These are phyloP conservation scores for Phlyctochytrium arcticum DNA, from an alignment of 192 early-diverging fungal genomes.

Conservation along the genomic window DNA sequence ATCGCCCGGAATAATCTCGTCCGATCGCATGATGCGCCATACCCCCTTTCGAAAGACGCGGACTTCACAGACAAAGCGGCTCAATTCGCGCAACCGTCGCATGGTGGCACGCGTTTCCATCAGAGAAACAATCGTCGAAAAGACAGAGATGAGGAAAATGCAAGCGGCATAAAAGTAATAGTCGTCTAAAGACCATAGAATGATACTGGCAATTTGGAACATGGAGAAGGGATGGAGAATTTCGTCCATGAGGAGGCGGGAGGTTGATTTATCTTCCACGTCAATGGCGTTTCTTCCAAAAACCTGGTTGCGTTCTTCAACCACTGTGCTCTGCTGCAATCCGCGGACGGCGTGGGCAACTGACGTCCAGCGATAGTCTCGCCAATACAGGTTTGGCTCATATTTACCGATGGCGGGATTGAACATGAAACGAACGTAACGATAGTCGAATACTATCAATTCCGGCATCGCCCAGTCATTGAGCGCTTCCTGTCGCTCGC, in stretches of 20 bases:
- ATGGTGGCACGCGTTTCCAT: slow-evolving; percentile 74
- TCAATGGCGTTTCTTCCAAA: slow-evolving; percentile 52
- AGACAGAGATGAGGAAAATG: slow-evolving; percentile 82
- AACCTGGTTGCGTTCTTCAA: slow-evolving; percentile 25
- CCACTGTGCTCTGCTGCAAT: background rate
- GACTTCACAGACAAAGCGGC: slow-evolving; percentile 79
- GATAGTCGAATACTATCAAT: slow-evolving; percentile 45
- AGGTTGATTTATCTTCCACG: slow-evolving; percentile 40
- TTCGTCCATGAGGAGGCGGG: slow-evolving; percentile 49
- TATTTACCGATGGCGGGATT: slow-evolving; percentile 47
- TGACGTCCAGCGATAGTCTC: slow-evolving; percentile 47
- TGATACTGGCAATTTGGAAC: slow-evolving; percentile 52
- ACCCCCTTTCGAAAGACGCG: slow-evolving; percentile 59
- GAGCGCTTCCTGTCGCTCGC: background rate
- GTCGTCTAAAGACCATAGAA: slow-evolving; percentile 76
- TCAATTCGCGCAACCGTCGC: slow-evolving; percentile 77
- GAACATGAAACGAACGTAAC: slow-evolving; percentile 51
- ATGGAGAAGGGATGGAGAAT: slow-evolving; percentile 57
- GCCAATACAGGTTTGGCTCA: slow-evolving; percentile 50
- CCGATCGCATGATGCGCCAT: slow-evolving; percentile 49
- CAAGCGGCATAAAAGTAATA: slow-evolving; percentile 95
- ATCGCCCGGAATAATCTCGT: slow-evolving; percentile 96
- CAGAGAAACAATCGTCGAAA: slow-evolving; percentile 73
- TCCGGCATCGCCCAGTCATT: slow-evolving; percentile 2
- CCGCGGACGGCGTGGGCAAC: slow-evolving; percentile 13